phyloP scores from a whole-genome alignment of 176 grass and related monocot genomes.

The Carex parvula region DNA sequence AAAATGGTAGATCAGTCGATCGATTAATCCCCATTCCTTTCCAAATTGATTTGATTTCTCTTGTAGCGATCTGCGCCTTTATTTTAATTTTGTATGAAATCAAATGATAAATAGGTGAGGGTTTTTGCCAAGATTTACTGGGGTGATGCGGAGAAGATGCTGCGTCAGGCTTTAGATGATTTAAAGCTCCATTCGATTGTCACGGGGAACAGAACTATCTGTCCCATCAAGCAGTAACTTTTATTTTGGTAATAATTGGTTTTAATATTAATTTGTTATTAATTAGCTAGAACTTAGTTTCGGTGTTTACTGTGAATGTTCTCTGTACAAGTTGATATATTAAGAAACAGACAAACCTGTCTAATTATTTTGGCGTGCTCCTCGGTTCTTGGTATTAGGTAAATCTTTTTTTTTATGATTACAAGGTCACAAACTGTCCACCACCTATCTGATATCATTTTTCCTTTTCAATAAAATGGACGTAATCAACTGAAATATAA shows the following conservation, averaged over 20 bases:
- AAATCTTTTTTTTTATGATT: too few species aligned
- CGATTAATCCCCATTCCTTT: background rate
- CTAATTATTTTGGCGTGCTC: too few species aligned
- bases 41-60: background rate
- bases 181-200: slow-evolving; percentile 60
- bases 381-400: too few species aligned
- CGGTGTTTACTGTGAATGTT: background rate
- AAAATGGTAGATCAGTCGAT: slow-evolving; percentile 40
- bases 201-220: slow-evolving; percentile 72
- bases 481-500: too few species aligned
- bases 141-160: too few species aligned
- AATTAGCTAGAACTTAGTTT: background rate
- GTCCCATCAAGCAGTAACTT: slow-evolving; percentile 61
- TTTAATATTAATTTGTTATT: background rate
- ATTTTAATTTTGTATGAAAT: too few species aligned
- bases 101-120: too few species aligned
- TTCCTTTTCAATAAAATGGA: too few species aligned
- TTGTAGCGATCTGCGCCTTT: background rate
- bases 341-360: background rate
- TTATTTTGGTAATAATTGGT: background rate
- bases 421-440: too few species aligned
- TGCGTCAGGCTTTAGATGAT: background rate
- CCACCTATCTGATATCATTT: too few species aligned
- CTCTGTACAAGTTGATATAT: background rate
- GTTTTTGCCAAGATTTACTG: too few species aligned